These are phyloP conservation scores for Ormosia semicastrata DNA, from an alignment of 306 rosid species.

Conservation along the genomic window DNA sequence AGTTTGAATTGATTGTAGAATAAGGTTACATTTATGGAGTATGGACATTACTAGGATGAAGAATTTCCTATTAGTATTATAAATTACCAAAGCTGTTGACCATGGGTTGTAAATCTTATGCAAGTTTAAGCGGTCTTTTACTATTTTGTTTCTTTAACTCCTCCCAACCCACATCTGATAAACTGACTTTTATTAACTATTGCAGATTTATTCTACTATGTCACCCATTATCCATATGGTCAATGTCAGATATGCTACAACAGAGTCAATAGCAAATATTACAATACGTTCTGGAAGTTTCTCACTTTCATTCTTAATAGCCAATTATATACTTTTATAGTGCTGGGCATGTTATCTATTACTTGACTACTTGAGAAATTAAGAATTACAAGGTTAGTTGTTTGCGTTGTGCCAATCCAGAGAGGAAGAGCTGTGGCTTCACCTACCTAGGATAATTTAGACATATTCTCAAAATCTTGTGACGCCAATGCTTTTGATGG, in stretches of 20 bases:
- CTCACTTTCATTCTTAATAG: neutral
- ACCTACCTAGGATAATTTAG: no score
- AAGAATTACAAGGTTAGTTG: no score
- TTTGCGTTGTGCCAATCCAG: no score
- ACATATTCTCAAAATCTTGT: no score
- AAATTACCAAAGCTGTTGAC: neutral
- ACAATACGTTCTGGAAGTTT: slow-evolving; percentile 50
- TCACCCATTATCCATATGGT: slow-evolving; percentile 74
- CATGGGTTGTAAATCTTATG: neutral
- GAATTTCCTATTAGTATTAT: neutral
- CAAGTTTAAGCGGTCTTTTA: neutral
- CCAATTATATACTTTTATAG: no score
- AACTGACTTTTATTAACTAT: slow-evolving; percentile 20
- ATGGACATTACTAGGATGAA: neutral
- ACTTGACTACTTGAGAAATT: no score
- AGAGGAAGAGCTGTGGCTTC: no score
- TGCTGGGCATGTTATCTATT: no score
- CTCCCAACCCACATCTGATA: neutral
- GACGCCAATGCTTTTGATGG: no score
- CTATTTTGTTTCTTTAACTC: neutral
- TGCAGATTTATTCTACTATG: slow-evolving; percentile 94
- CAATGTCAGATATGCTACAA: slow-evolving; percentile 58
- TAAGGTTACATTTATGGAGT: neutral
- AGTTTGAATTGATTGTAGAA: slow-evolving; percentile 32
- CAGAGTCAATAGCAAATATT: slow-evolving; percentile 72